Conservation (phyloP, 2,329 filamentous ascomycete genomes). For the Nigrospora osmanthi region DNA sequence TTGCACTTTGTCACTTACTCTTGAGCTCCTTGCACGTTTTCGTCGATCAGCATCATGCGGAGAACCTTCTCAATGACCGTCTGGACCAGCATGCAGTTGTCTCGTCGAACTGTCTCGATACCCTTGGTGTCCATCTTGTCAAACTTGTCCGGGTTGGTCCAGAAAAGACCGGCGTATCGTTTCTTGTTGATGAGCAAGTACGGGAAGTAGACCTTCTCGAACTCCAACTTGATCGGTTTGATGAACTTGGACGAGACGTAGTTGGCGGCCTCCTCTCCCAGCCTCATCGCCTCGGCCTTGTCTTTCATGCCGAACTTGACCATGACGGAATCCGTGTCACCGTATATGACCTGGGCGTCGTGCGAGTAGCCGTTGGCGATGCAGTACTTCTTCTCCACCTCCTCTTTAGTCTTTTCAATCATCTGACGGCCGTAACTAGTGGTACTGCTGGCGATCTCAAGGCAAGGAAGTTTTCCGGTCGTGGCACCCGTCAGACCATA, state of each 20-base stretch:
- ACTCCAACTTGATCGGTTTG: constrained; percentile 97
- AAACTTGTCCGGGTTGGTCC: constrained; percentile 88
- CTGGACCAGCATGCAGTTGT: constrained; percentile 93
- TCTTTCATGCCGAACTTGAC: constrained; percentile 94
- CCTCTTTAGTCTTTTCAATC: constrained; percentile 97
- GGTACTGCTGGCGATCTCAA: constrained; percentile 92
- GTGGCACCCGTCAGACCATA: constrained; percentile 97
- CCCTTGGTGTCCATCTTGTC: constrained; percentile 99
- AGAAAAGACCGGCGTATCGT: constrained; percentile 94
- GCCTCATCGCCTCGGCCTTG: constrained; percentile 80
- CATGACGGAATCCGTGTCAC: constrained; percentile 99
- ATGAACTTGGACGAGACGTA: constrained; percentile 88
- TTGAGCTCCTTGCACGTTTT: constrained; percentile 83
- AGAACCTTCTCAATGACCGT: constrained; percentile 96
- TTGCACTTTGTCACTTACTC: constrained; percentile 53
- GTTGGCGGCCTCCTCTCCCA: constrained; percentile 86
- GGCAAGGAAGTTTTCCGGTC: constrained; percentile 88
- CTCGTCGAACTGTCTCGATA: constrained; percentile 94
- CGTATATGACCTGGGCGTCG: constrained; percentile 95
- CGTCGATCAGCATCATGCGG: constrained; percentile 91
- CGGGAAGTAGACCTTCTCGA: constrained; percentile 98
- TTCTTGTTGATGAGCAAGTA: constrained; percentile 99
- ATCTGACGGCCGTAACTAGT: constrained; percentile 96
- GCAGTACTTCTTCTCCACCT: constrained; percentile 83
- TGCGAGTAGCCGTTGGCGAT: constrained; percentile 92